These are phyloP conservation scores for Sordariomycetes sp. DNA, from an alignment of 2,329 filamentous ascomycete species.

Conservation along the genomic window DNA sequence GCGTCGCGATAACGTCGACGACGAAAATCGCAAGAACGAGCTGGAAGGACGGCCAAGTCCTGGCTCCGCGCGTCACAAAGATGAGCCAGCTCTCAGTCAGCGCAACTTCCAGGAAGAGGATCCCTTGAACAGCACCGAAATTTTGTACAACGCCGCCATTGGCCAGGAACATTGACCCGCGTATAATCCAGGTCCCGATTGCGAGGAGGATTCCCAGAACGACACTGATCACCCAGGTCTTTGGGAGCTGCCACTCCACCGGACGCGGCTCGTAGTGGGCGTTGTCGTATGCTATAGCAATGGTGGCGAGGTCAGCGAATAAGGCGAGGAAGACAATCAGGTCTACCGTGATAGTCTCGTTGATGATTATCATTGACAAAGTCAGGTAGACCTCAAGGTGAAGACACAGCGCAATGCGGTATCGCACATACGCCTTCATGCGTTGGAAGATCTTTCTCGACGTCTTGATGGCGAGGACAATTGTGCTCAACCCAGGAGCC, in stretches of 20 bases:
- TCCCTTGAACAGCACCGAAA: slow-evolving; percentile 61
- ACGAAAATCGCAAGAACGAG: slow-evolving; percentile 56
- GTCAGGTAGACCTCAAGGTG: slow-evolving; percentile 67
- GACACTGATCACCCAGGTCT: slow-evolving; percentile 68
- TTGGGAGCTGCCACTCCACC: slow-evolving; percentile 69
- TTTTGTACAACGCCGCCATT: slow-evolving; percentile 64
- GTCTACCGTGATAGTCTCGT: slow-evolving; percentile 60
- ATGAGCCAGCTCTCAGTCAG: slow-evolving; percentile 70
- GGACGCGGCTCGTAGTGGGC: slow-evolving; percentile 62
- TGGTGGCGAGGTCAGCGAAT: slow-evolving; percentile 68
- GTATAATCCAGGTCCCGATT: slow-evolving; percentile 58
- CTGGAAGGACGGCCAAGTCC: slow-evolving; percentile 65
- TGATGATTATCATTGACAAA: slow-evolving; percentile 67
- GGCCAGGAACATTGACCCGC: slow-evolving; percentile 53
- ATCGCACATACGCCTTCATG: slow-evolving; percentile 68
- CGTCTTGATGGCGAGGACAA: slow-evolving; percentile 61
- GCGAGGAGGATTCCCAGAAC: slow-evolving; percentile 57
- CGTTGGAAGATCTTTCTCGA: slow-evolving; percentile 65
- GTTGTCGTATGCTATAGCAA: slow-evolving; percentile 69
- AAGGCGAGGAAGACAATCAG: slow-evolving; percentile 70
- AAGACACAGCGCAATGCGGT: slow-evolving; percentile 62
- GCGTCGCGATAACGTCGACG: slow-evolving; percentile 58
- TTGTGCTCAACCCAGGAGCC: slow-evolving; percentile 57
- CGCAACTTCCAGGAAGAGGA: slow-evolving; percentile 61
- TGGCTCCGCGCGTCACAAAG: slow-evolving; percentile 61